Base-by-base conservation (phyloP, 2,329 filamentous ascomycete species). In the Epichloe gansuensis region DNA sequence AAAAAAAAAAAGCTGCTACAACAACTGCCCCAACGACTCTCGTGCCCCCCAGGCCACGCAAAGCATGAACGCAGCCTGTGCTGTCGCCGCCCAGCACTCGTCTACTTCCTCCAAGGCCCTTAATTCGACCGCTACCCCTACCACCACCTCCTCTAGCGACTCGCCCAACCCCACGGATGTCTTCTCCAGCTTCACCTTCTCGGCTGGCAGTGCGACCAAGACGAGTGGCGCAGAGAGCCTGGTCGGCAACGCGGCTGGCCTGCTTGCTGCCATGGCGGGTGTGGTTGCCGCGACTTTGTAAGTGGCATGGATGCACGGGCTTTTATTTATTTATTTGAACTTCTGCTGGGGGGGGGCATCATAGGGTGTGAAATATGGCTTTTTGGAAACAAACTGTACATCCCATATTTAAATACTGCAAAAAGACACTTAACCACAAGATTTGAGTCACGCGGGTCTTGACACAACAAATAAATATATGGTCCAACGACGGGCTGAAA, bases 1-100 rank as follows among this genome's bases (percentile, higher is more conserved):
- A 34, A 9, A 8, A 34, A 23, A 47, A 23, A 23, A 45, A 52
- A 74, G 73, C 55, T 78, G 75, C 73, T 78, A 70, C 68, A 75
- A 75, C 69, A 77, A 78, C 71, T 78, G 75, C 68, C 75, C 75
- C 61, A 66, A 72, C 59, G 74, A 78, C 63, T 2, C 60, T 49
- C 67, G 70, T 45, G 64, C 60, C 55, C 51, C 58, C 58, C 50
- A 51, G 61, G 66, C 66, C 57, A 56, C 64, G 48, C 61, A 65
- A 57, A 67, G 72, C 61, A 67, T 72, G 55, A 61, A 62, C 54
- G 66, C 69, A 59, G 71, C 64, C 68, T 77, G 75, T 68, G 61
- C 64, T 52, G 68, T 73, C 57, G 73, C 71, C 54, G 70, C 66
- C 53, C 66, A 71, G 60, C 71, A 68, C 64, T 65, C 68, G 49